Percentiles rank a stretch among this genome's conserved stretches.
These are phyloP conservation scores for Phaeosphaeria sp. DNA, from an alignment of 2,329 filamentous ascomycete genomes.

Conservation along the genomic window DNA sequence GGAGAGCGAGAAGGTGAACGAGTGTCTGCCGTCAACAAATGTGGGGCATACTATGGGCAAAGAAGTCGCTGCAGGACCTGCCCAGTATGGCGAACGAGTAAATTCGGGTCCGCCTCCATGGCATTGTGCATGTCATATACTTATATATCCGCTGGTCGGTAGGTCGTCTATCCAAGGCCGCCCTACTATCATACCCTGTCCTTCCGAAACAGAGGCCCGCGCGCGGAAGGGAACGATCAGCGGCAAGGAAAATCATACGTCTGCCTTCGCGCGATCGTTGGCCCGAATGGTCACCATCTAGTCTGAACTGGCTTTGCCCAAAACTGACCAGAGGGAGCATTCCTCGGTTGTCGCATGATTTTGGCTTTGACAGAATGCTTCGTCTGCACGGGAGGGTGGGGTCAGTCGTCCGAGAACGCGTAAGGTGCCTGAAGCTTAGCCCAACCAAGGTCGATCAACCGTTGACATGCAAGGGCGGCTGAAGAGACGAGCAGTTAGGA, in stretches of 20 bases:
- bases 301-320: conserved; percentile 8
- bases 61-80: conserved; percentile 17
- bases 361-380: conserved; percentile 25
- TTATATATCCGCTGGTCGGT: conserved; percentile 25
- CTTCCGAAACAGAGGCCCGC: conserved; percentile 32
- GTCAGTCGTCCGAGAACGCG: conserved; percentile 2
- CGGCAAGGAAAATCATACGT: conserved; percentile 40
- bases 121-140: conserved; percentile 19
- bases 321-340: conserved; percentile 19
- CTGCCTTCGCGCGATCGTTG: conserved; percentile 23
- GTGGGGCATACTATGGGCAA: conserved; percentile 10
- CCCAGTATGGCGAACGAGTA: conserved; percentile 14
- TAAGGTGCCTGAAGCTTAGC: conserved; percentile 2
- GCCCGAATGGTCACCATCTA: conserved; percentile 19
- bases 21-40: conserved; percentile 20
- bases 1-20: conserved; percentile 17
- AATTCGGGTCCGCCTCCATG: conserved; percentile 26
- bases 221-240: conserved; percentile 33
- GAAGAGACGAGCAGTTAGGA: conserved; percentile 8
- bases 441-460: conserved; percentile 18
- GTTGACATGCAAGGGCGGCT: conserved; percentile 28
- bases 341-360: conserved; percentile 25
- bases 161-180: conserved; percentile 5
- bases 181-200: conserved; percentile 17
- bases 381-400: conserved; percentile 6